Percentiles rank a stretch among this genome's conserved stretches.
Evolutionary conservation across 2,329 filamentous ascomycete species (phyloP).

Genomic region (Gyromitra esculenta): DNA sequence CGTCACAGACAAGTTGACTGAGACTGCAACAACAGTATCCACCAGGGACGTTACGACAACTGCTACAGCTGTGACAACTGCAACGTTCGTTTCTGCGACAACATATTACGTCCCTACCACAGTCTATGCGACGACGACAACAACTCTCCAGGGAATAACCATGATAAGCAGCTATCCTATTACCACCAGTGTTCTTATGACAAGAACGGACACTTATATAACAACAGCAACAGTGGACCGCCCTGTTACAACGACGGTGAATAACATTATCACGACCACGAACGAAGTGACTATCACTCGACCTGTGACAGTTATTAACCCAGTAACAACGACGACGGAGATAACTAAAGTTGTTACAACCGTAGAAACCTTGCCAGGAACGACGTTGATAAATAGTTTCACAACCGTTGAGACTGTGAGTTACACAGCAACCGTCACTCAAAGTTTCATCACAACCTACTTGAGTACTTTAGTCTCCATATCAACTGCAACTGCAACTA

Average conservation of each 20-base stretch:
- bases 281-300: conserved; percentile 36
- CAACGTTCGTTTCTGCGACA: conserved; percentile 29
- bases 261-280: conserved; percentile 30
- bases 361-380: conserved; percentile 41
- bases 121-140: conserved; percentile 15
- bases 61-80: conserved; percentile 33
- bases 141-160: conserved; percentile 34
- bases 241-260: conserved; percentile 25
- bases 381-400: conserved; percentile 45
- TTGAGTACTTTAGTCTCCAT: conserved; percentile 27
- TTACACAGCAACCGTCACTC: conserved; percentile 26
- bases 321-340: conserved; percentile 36
- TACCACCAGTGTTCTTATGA: conserved; percentile 30
- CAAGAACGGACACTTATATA: conserved; percentile 35
- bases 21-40: conserved; percentile 21
- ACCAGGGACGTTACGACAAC: conserved; percentile 32
- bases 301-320: conserved; percentile 37
- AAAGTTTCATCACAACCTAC: conserved; percentile 41
- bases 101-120: conserved; percentile 33
- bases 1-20: conserved; percentile 24
- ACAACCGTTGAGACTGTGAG: conserved; percentile 34
- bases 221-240: conserved; percentile 19
- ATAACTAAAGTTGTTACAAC: conserved; percentile 42
- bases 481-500: conserved; percentile 13
- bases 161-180: conserved; percentile 39